A percentile compares a stretch with the other conserved stretches of the same genome.
phyloP scores from a whole-genome alignment of 2,329 filamentous ascomycete genomes.

The Clonostachys chloroleuca region DNA sequence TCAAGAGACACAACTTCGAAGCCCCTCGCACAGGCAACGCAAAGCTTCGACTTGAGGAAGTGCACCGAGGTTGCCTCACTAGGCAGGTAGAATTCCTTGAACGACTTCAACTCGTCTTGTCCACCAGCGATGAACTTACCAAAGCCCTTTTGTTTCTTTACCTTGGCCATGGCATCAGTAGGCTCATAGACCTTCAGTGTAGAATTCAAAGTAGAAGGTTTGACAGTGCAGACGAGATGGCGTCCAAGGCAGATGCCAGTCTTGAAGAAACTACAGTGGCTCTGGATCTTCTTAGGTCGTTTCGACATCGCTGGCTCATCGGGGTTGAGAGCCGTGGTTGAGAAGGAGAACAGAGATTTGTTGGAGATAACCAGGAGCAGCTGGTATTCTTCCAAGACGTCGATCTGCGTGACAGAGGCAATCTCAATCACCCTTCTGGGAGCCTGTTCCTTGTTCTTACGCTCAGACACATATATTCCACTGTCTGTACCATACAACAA shows the following conservation, averaged over 20 bases:
- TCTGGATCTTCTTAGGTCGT: conserved; percentile 92
- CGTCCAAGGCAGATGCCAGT: conserved; percentile 90
- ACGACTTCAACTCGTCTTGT: conserved; percentile 92
- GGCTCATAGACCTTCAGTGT: conserved; percentile 99
- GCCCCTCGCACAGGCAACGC: conserved; percentile 89
- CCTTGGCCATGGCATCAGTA: conserved; percentile 88
- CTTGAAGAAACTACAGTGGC: conserved; percentile 98
- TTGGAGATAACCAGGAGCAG: conserved; percentile 88
- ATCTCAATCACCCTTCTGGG: conserved; percentile 84
- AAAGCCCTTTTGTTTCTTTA: conserved; percentile 92
- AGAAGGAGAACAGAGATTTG: conserved; percentile 88
- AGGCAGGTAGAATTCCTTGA: conserved; percentile 99
- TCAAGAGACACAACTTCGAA: conserved; percentile 97
- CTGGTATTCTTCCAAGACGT: conserved; percentile 92
- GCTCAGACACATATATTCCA: conserved; percentile 88
- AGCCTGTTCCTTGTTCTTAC: conserved; percentile 77
- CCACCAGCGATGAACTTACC: conserved; percentile 92
- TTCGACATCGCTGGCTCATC: conserved; percentile 78
- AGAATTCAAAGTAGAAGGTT: conserved; percentile 86
- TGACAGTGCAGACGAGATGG: conserved; percentile 94
- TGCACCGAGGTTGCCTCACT: conserved; percentile 98
- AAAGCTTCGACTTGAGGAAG: conserved; percentile 94
- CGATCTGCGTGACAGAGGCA: conserved; percentile 86
- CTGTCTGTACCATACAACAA: conserved; percentile 91
- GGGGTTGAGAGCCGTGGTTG: conserved; percentile 79